Percentiles rank a stretch among this genome's conserved stretches.
Evolutionary conservation across 2,329 filamentous ascomycete genomes (phyloP).

Genomic region (Aspergillus fijiensis): DNA sequence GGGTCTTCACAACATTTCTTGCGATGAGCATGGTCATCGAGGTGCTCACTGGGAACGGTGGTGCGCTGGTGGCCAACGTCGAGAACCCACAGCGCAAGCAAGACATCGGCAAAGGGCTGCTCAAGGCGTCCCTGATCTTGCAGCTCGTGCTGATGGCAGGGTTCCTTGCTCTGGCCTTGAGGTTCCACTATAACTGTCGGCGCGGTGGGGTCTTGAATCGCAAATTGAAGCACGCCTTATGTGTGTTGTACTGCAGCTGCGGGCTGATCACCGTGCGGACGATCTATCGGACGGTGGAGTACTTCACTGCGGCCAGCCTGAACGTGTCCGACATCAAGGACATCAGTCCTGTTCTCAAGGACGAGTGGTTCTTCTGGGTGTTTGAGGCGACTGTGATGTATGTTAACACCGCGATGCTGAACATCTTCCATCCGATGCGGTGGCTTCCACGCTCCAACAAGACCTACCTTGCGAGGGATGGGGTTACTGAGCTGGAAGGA

Average conservation of each 20-base stretch:
- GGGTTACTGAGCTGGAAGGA: constrained; percentile 52
- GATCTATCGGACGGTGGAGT: constrained; percentile 55
- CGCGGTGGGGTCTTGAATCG: constrained; percentile 41
- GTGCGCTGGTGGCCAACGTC: constrained; percentile 46
- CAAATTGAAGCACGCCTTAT: constrained; percentile 44
- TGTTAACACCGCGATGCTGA: constrained; percentile 52
- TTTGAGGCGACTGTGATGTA: constrained; percentile 56
- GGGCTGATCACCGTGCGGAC: constrained; percentile 41
- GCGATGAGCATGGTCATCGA: constrained; percentile 52
- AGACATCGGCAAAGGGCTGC: constrained; percentile 46
- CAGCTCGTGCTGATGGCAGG: constrained; percentile 52
- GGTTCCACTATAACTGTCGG: constrained; percentile 48
- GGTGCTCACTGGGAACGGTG: constrained; percentile 52
- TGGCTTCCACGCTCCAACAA: constrained; percentile 52
- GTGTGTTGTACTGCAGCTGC: constrained; percentile 50
- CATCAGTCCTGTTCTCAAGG: constrained; percentile 36
- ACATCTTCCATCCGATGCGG: constrained; percentile 52
- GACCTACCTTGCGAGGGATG: constrained; percentile 53
- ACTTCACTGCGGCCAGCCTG: constrained; percentile 37
- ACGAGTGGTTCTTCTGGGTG: constrained; percentile 56
- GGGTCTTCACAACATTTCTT: constrained; percentile 60
- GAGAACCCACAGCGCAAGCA: constrained; percentile 36
- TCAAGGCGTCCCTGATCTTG: constrained; percentile 52
- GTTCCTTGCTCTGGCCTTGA: constrained; percentile 49
- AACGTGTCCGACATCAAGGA: constrained; percentile 36